phyloP scores from a whole-genome alignment of 768 basidiomycete genomes.

The Termitomyces sp. region DNA sequence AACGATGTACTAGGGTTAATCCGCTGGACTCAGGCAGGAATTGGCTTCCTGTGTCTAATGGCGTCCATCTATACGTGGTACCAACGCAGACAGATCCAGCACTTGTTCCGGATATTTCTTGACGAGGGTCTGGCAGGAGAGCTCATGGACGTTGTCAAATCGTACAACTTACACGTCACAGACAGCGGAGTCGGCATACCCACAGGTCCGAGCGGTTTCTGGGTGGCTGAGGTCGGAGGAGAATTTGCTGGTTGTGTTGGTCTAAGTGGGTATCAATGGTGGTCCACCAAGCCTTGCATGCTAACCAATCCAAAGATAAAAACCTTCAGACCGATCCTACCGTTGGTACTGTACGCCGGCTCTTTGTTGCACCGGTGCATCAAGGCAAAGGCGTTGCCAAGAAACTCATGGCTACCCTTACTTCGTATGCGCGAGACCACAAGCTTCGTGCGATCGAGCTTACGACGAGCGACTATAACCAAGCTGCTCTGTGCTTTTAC shows the following conservation, averaged over 20 bases:
- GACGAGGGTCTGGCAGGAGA: slow-evolving; percentile 11
- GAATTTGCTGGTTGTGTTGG: slow-evolving; percentile 18
- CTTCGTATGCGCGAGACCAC: slow-evolving; percentile 11
- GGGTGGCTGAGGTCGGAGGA: slow-evolving; percentile 17
- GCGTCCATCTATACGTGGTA: slow-evolving; percentile 7
- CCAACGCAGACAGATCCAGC: slow-evolving; percentile 1
- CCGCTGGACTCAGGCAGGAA: background rate
- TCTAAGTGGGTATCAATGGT: slow-evolving; percentile 10
- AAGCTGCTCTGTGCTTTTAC: slow-evolving; percentile 13
- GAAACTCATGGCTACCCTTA: slow-evolving; percentile 16
- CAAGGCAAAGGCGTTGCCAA: slow-evolving; percentile 15
- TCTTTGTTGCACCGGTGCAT: slow-evolving; percentile 12
- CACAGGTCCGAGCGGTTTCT: slow-evolving; percentile 12
- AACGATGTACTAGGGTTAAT: background rate
- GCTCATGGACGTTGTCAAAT: slow-evolving; percentile 11
- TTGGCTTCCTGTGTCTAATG: background rate
- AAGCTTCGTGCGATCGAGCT: slow-evolving; percentile 14
- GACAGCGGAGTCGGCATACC: slow-evolving; percentile 7
- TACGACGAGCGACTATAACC: slow-evolving; percentile 18
- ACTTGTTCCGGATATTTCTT: slow-evolving; percentile 7
- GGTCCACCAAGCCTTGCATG: background rate
- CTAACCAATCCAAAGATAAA: background rate
- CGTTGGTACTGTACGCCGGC: slow-evolving; percentile 15
- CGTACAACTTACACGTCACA: slow-evolving; percentile 4
- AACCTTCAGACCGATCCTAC: slow-evolving; percentile 3